Evolutionary conservation across 768 basidiomycete species (phyloP).

Genomic region (Pleurotus tuoliensis): DNA sequence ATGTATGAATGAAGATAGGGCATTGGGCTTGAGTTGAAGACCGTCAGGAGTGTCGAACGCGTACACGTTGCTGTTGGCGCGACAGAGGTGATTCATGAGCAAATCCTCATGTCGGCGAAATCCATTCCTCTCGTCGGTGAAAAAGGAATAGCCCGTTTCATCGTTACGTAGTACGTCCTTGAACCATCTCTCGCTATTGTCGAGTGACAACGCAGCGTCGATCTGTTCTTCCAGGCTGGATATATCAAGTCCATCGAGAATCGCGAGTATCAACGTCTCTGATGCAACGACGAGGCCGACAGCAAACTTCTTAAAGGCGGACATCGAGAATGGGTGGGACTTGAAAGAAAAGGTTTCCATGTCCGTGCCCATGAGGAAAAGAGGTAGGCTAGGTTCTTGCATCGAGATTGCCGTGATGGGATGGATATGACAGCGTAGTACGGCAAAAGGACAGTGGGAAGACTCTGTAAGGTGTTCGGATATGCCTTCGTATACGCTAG

Average conservation of each 20-base stretch:
- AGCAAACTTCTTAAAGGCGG: neutral
- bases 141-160: neutral
- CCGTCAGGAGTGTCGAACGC: neutral
- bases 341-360: constrained; percentile 2
- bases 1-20: neutral
- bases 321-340: neutral
- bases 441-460: neutral
- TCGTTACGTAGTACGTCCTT: neutral
- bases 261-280: neutral
- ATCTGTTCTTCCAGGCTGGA: neutral
- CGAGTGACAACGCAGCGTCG: neutral
- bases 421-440: neutral
- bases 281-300: neutral
- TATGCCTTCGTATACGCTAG: neutral
- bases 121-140: neutral
- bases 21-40: neutral
- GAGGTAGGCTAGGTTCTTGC: constrained; percentile 7
- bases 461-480: neutral
- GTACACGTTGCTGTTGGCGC: neutral
- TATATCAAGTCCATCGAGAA: neutral
- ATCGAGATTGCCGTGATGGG: constrained; percentile 4
- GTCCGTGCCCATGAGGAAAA: neutral
- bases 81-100: neutral
- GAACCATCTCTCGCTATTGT: neutral
- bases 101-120: neutral